Evolutionary conservation across 306 rosid species (phyloP).

Genomic region (Rosa chinensis): DNA sequence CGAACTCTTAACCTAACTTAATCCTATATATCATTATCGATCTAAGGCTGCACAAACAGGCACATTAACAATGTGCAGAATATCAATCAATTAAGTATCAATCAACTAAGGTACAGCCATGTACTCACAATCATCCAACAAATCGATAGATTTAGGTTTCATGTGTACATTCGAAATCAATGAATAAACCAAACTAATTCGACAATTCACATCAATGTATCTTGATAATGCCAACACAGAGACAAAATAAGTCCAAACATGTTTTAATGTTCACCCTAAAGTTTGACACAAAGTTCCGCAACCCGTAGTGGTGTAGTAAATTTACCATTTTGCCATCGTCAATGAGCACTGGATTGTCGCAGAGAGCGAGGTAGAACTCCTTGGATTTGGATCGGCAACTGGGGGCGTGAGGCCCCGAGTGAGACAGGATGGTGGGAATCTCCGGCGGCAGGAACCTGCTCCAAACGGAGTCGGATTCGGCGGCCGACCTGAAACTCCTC

Average conservation of each 20-base stretch:
- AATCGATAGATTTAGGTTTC: not conserved
- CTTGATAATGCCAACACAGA: not conserved
- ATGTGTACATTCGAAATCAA: not conserved
- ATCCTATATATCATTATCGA: not conserved
- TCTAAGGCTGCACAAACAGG: not conserved
- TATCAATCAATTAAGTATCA: no score
- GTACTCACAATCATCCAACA: no score
- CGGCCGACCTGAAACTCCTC: constrained; percentile 60
- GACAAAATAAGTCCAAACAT: not conserved
- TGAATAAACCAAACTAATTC: not conserved
- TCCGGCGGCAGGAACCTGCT: constrained; percentile 59
- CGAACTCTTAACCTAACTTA: not conserved
- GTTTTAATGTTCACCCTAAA: not conserved
- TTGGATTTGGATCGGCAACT: constrained; percentile 30
- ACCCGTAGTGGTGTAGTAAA: not conserved
- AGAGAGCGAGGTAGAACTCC: constrained; percentile 48
- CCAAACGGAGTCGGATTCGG: constrained; percentile 78
- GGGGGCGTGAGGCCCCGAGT: not conserved
- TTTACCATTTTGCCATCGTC: constrained; percentile 60
- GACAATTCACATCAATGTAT: not conserved
- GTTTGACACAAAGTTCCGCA: not conserved
- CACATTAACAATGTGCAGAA: not conserved
- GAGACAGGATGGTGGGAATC: constrained; percentile 28
- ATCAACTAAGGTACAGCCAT: not conserved
- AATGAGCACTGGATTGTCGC: constrained; percentile 50